Base-by-base conservation (phyloP, 2,329 filamentous ascomycete species). In the Pseudopyrenochaeta lycopersici region DNA sequence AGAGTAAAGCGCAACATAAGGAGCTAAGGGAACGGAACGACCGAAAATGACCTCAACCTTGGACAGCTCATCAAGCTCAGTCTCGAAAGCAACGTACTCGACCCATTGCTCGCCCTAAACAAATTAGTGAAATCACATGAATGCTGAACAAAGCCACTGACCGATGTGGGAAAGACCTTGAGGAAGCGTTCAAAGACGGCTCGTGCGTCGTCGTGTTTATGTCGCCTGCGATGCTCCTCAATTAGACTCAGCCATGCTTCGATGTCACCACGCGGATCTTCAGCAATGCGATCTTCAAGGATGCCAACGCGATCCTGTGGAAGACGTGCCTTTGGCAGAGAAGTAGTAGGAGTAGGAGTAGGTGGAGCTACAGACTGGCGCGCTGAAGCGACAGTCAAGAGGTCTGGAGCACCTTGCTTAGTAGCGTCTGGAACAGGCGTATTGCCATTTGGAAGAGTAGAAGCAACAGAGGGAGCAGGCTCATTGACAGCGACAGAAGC, bases 241-340 rank as follows among this genome's bases (percentile, higher is more conserved):
- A 99, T 94, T 72, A 99, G 83, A 62, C 86, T 85, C 67, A 96
- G 80, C 95, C 95, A 99, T 29, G 94, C 92, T 73, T 95, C 90
- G 76, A 95, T 86, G 67, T 97, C 93, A 70, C 94, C 95, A 67
- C 92, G 90, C 14, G 94, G 91, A 72, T 99, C 95, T 70, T 97
- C 91, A 73, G 90, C 89, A 74, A 98, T 90, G 71, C 94, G 88
- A 74, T 95, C 91, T 80, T 99, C 94, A 70, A 98, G 83, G 54
- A 93, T 85, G 52, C 89, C 88, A 66, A 94, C 83, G 61, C 85
- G 85, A 77, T 96, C 90, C 77, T 89, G 85, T 50, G 89, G 86
- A 59, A 89, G 78, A 58, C 87, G 84, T 63, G 84, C 80, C 70
- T 78, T 78, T 49, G 76, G 70, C 31, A 76, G 53, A 58, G 70